Evolutionary conservation across 768 basidiomycete genomes (phyloP), one percentile per base, ranked within the genome.

Genomic region (Rhodosporidiobolus sp.): DNA sequence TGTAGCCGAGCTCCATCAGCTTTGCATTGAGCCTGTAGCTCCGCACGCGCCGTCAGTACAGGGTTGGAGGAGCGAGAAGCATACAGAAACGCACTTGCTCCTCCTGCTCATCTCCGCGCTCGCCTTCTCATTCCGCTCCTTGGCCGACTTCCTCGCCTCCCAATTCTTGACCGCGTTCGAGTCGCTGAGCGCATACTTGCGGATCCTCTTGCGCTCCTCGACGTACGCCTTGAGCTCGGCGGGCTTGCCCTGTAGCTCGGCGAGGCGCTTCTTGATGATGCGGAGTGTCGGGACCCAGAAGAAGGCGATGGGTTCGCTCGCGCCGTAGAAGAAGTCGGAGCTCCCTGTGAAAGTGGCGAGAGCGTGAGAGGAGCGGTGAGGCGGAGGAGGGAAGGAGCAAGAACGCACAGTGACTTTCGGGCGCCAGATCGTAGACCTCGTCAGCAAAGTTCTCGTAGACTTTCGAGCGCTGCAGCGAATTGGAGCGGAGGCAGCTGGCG

Each of bases 1-100:
- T 57, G 45, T 74, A 74, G 12, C 72, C 72, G 8, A 69, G 62
- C 12, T 56, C 57, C 19, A 34, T 24, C 4, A 74, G 60, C 24
- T 66, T 74, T 24, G 19, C 55, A 17, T 57, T 28, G 68, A 74
- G 66, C 28, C 72, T 73, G 61, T 22, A n/a, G n/a, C n/a, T n/a
- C n/a, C n/a, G 38, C n/a, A 19, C 1, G 24, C n/a, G 12, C 28
- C n/a, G 24, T 10, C 16, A 28, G 6, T 5, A 34, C 22, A 11
- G 30, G 43, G 30, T 4, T 5, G 9, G 26, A 50, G 4, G 5
- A 22, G 32, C 7, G 35, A 26, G 56, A 14, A 9, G 17, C 16
- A n/a, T n/a, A 50, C 6, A 17, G 49, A 22, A 5, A 61, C 62
- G n/a, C 2, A 57, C 70, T 67, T 63, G 10, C 49, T 17, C 10